Evolutionary conservation across 345 rosid species (phyloP), one percentile per base, ranked within the genome.

Genomic region (Syzygium oleosum): DNA sequence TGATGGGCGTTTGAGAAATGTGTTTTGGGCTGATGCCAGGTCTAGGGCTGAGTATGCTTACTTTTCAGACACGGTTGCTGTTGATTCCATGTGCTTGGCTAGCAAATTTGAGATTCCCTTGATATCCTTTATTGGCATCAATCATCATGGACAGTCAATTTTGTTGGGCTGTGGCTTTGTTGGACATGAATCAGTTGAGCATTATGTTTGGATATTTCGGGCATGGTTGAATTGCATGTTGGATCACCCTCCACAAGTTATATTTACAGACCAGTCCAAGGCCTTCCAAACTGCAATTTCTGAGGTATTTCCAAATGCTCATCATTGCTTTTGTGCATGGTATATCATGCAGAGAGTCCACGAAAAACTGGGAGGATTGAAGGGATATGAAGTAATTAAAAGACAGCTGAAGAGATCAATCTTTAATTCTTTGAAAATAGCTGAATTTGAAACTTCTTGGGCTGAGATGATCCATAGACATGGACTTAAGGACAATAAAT

Each of bases 191-290:
- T 90, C 94, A 17, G 91, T 88, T 12, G 94, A 92, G 52, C 90
- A 89, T 83, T 92, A 89, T 86, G 88, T 92, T 53, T 93, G 95
- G 96, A 91, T 94, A 38, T 88, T 92, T 85, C 90, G 89, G 90
- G 91, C 93, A n/a, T 94, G 94, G 96, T 92, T 93, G 86, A 87
- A 89, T 85, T 92, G 94, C 90, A 92, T 93, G 92, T 89, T 84
- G 29, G 92, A 92, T 84, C 87, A 53, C 7, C 85, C 90, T 78
- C 96, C 94, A n/a, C 88, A 88, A 87, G 95, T 93, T 79, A 88
- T 94, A 21, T 88, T 94, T 51, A 92, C 94, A 16, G 94, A 93
- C 87, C 96, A 90, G 63, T 88, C 88, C 41, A 94, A 92, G 89
- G 86, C 90, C 89, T 86, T 92, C 92, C 91, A 90, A 84, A 84